Evolutionary conservation across 306 rosid species (phyloP), one percentile per base, ranked within the genome.

Genomic region (Quercus glauca): DNA sequence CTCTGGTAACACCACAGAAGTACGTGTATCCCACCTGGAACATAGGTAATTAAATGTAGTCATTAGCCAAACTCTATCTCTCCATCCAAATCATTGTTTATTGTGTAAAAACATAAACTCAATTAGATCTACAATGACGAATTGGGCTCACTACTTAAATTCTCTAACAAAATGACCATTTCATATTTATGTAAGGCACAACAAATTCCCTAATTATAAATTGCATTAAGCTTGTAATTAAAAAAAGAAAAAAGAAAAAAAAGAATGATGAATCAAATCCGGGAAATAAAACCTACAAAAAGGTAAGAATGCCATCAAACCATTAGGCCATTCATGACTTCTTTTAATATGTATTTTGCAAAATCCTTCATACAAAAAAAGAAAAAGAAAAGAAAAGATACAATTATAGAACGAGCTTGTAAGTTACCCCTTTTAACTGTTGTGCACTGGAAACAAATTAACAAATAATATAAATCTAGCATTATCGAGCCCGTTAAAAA

Each of bases 21-120:
- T 93, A 23, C 99, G 91, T 33, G 43, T 59, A 82, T 95, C 99
- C 99, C 99, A 95, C 91, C 99, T 95, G 86, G 58, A 14, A 52
- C 15, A 57, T 6, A 20, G 18, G 15, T 52, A 19, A 41, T 41
- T 41, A 41, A 8, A 26, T 3, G 14, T 74, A 15, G 25, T 12
- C 35, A 49, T 37, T 19, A 56, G 69, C 29, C 19, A 33, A 58
- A 20, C 10, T 3, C 25, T 6, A 21, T 58, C 64, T 20, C 64
- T 20, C 64, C 17, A 58, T 20, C 64, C 17, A 58, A 58, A 21
- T 25, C 64, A 58, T 25, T n/a, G 13, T n/a, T 58, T 58, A 5
- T 21, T 9, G 13, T 8, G 26, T 21, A 58, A 12, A 41, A 41
- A 8, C 45, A 35, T 8, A 41, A 41, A 8, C 12, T 41, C 45